phyloP scores from a whole-genome alignment of 495 filamentous ascomycete genomes.

The Mycothermus thermophilus region DNA sequence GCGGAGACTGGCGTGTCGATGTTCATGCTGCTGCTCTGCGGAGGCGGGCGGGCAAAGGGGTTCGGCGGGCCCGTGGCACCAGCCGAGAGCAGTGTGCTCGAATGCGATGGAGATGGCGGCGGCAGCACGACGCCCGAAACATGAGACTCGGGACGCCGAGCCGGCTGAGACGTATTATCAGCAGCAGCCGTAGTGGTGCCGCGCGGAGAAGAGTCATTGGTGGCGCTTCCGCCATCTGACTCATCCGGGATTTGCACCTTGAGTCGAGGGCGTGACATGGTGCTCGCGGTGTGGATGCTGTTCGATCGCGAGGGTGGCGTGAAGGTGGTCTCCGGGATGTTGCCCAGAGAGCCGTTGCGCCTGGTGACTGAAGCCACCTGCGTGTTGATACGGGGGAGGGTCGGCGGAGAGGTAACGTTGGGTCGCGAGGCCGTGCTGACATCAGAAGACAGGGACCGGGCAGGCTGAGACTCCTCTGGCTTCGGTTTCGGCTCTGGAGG shows the following conservation, averaged over 20 bases:
- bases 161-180: conserved; percentile 26
- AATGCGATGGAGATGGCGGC: conserved; percentile 78
- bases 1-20: conserved; percentile 98
- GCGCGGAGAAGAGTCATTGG: conserved; percentile 58
- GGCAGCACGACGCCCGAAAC: conserved; percentile 63
- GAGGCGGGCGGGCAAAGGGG: conserved; percentile 77
- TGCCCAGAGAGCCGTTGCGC: conserved; percentile 39
- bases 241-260: conserved; percentile 93
- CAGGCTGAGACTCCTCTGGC: conserved; percentile 21
- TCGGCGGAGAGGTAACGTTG: conserved; percentile 35
- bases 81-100: conserved; percentile 73
- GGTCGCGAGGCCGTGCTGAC: conserved; percentile 38
- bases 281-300: conserved; percentile 43
- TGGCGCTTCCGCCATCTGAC: conserved; percentile 68
- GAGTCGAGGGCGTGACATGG: conserved; percentile 58
- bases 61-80: conserved; percentile 89
- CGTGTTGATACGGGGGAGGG: conserved; percentile 32
- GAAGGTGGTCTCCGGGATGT: conserved; percentile 39
- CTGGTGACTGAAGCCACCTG: conserved; percentile 26
- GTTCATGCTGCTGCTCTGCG: conserved; percentile 52
- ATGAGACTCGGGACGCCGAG: conserved; percentile 39
- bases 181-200: conserved; percentile 53
- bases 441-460: conserved; percentile 52
- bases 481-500: conserved; percentile 30
- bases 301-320: conserved; percentile 66